These are phyloP conservation scores for Cardamine chenopodiifolia DNA, from an alignment of 345 rosid genomes.

Conservation along the genomic window DNA sequence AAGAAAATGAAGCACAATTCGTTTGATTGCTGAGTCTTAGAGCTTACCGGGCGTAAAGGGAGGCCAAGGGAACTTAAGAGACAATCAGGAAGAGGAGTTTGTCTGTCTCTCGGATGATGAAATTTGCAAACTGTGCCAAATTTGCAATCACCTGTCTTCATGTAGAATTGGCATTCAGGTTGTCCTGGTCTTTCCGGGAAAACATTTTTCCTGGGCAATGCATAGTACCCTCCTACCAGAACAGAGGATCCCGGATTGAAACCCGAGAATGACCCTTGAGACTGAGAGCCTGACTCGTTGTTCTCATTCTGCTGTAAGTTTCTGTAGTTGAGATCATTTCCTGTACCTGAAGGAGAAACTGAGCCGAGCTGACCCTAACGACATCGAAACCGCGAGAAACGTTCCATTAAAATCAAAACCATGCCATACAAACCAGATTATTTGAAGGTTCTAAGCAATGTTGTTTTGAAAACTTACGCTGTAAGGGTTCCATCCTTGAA, in stretches of 20 bases:
- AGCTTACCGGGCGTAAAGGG: constrained; percentile 91
- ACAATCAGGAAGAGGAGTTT: constrained; percentile 93
- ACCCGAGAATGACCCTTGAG: constrained; percentile 65
- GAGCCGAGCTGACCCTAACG: constrained; percentile 83
- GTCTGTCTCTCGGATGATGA: constrained; percentile 96
- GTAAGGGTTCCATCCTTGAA: constrained; percentile 93
- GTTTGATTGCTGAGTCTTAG: neutral
- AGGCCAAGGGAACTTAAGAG: constrained; percentile 83
- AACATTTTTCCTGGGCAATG: constrained; percentile 79
- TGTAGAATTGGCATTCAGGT: constrained; percentile 93
- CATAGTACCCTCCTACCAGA: constrained; percentile 68
- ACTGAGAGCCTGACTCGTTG: constrained; percentile 58
- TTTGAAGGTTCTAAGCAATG: neutral
- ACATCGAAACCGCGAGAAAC: neutral
- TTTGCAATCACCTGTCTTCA: constrained; percentile 98
- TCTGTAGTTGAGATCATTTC: constrained; percentile 64
- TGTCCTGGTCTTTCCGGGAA: constrained; percentile 98
- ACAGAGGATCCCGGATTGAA: constrained; percentile 59
- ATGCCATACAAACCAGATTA: neutral
- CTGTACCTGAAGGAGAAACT: constrained; percentile 79
- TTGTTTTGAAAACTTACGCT: constrained; percentile 54
- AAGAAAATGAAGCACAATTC: constrained; percentile 8
- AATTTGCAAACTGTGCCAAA: constrained; percentile 95
- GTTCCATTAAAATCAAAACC: neutral
- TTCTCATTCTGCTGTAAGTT: constrained; percentile 63